Base-by-base conservation (phyloP, 2,329 filamentous ascomycete species). In the Nemania serpens region DNA sequence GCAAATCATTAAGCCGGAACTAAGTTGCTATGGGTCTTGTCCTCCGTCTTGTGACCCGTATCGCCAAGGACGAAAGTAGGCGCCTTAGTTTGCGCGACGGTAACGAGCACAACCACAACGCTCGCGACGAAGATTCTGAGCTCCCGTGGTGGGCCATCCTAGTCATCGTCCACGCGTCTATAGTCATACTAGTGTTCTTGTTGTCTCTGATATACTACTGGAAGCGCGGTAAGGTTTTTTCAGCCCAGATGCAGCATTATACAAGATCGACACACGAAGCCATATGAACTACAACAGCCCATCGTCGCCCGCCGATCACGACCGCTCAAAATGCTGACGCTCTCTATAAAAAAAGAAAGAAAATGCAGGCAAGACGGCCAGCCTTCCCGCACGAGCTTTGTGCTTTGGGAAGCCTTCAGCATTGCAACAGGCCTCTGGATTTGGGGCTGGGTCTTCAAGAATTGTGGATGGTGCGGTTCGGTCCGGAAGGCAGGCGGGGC, bases 341-440 rank as follows among this genome's bases (percentile, higher is more conserved):
- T 9, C 13, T 49, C 4, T 37, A 36, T 17, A 22, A 13, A 18
- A 36, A 29, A 9, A 68, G 66, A 66, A 59, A 59, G 47, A 20
- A 47, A 57, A 18, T 45, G 59, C 18, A 52, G 45, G 42, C 39
- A 29, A 7, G 29, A 49, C 6, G 62, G 62, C 20, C 45, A 59
- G 20, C 29, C 46, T 6, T 58, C 59, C 33, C 64, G 66, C 25
- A 20, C 18, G 5, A 53, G 54, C 5, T 48, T 63, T 41, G 51
- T 58, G 34, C 15, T 66, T 18, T 68, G 62, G 66, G 66, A 66
- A 47, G 61, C 66, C 18, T 62, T 62, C 20, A 64, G 58, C 46
- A 36, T 54, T 1, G 60, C 62, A 4, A 64, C 60, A 7, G 62
- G 62, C 11, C 33, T 68, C 39, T 61, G 58, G 57, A 45, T 64